phyloP scores from a whole-genome alignment of 352 stramenopile genomes.

The Globisporangium sylvaticum region DNA sequence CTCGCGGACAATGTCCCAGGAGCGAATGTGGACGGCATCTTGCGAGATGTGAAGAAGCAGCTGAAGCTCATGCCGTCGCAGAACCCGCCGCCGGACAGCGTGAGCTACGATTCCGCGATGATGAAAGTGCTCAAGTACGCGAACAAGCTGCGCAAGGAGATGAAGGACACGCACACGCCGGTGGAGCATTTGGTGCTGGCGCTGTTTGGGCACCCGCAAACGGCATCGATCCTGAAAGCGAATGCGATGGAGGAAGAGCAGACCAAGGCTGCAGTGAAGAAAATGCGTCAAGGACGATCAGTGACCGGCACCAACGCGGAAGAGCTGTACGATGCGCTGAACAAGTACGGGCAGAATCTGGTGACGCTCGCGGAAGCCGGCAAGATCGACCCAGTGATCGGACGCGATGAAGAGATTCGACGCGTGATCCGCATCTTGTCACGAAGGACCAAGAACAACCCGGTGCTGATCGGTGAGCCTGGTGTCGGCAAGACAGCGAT shows the following conservation, averaged over 20 bases:
- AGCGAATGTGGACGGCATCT: conserved; percentile 47
- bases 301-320: conserved; percentile 85
- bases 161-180: conserved; percentile 75
- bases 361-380: conserved; percentile 89
- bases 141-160: conserved; percentile 75
- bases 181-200: conserved; percentile 73
- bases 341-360: conserved; percentile 96
- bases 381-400: conserved; percentile 98
- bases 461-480: conserved; percentile 94
- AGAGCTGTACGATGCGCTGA: conserved; percentile 90
- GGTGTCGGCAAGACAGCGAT: conserved; percentile 97
- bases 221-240: conserved; percentile 58
- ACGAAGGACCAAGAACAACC: conserved; percentile 98
- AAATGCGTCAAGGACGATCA: conserved; percentile 47
- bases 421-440: conserved; percentile 94
- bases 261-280: conserved; percentile 62
- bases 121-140: conserved; percentile 82
- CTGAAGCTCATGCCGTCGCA: conserved; percentile 73
- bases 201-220: conserved; percentile 56
- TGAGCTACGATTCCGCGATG: conserved; percentile 57
- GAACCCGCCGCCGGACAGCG: conserved; percentile 59
- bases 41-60: conserved; percentile 39
- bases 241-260: conserved; percentile 60
- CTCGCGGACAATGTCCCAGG: conserved; percentile 43
- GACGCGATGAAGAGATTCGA: conserved; percentile 96